A percentile compares a stretch with the other conserved stretches of the same genome.
Evolutionary conservation across 768 basidiomycete species (phyloP).

Genomic region (Xerocomus brunneocitrinus): DNA sequence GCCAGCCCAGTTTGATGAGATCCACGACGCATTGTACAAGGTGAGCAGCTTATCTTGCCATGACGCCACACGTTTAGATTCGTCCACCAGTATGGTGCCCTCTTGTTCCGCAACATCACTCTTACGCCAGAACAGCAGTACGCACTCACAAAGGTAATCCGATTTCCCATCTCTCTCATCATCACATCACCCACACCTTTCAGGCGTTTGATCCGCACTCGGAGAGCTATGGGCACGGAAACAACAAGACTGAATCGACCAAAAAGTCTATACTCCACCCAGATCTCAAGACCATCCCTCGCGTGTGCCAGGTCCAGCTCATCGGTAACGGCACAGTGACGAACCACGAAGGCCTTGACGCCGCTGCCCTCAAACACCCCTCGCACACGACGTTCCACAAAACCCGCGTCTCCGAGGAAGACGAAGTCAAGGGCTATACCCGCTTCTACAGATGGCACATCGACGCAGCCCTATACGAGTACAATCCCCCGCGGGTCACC

Average conservation of each 20-base stretch:
- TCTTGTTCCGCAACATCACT: slow-evolving; percentile 68
- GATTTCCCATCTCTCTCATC: background rate
- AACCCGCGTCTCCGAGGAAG: slow-evolving; percentile 64
- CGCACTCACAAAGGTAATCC: slow-evolving; percentile 68
- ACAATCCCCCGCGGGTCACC: slow-evolving; percentile 78
- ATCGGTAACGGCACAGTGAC: slow-evolving; percentile 85
- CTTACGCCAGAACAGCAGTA: slow-evolving; percentile 82
- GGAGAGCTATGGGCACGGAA: slow-evolving; percentile 77
- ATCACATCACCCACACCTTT: background rate
- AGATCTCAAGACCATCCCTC: slow-evolving; percentile 86
- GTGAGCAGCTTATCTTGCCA: slow-evolving; percentile 31
- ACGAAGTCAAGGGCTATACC: slow-evolving; percentile 74
- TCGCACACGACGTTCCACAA: slow-evolving; percentile 87
- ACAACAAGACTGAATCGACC: slow-evolving; percentile 74
- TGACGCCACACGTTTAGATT: background rate
- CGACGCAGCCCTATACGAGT: slow-evolving; percentile 78
- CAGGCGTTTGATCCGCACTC: slow-evolving; percentile 73
- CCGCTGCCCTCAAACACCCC: slow-evolving; percentile 80
- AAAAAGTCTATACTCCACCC: slow-evolving; percentile 82
- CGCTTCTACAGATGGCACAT: slow-evolving; percentile 93
- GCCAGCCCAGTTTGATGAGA: slow-evolving; percentile 58
- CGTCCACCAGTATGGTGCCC: slow-evolving; percentile 52
- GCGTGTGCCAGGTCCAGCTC: slow-evolving; percentile 85
- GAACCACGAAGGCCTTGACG: slow-evolving; percentile 74
- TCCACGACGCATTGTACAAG: slow-evolving; percentile 73